Percentiles rank a stretch among this genome's conserved stretches.
These are phyloP conservation scores for Candida quercuum DNA, from an alignment of 805 yeast species.

Conservation along the genomic window DNA sequence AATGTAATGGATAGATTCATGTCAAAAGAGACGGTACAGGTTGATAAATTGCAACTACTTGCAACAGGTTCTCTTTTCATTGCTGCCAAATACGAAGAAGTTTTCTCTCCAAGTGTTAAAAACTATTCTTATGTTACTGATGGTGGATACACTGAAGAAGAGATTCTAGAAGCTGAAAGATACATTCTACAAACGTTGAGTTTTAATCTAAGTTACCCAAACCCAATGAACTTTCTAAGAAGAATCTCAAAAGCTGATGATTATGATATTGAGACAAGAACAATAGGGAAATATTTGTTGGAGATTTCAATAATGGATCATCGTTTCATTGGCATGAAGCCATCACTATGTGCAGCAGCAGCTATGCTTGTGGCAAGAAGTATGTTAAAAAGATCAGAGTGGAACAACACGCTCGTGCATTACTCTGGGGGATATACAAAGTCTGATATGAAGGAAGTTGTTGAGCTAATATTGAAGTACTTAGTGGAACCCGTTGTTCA, in stretches of 20 bases:
- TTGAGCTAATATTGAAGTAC: constrained; percentile 71
- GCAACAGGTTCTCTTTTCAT: constrained; percentile 84
- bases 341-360: constrained; percentile 80
- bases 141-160: constrained; percentile 76
- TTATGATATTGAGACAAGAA: constrained; percentile 78
- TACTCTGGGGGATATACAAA: constrained; percentile 88
- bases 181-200: constrained; percentile 65
- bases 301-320: constrained; percentile 77
- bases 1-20: constrained; percentile 86
- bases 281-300: constrained; percentile 77
- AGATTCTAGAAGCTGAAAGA: constrained; percentile 78
- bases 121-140: constrained; percentile 87
- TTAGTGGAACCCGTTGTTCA: constrained; percentile 76
- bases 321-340: constrained; percentile 64
- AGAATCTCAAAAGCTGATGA: constrained; percentile 88
- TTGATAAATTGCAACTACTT: constrained; percentile 75
- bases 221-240: constrained; percentile 85
- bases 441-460: constrained; percentile 63
- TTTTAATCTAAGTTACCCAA: constrained; percentile 78
- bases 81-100: constrained; percentile 93
- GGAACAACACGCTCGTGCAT: constrained; percentile 85
- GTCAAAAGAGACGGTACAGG: constrained; percentile 65
- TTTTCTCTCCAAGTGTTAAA: constrained; percentile 77
- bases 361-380: constrained; percentile 80
- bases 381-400: constrained; percentile 59